Evolutionary conservation across 148 eudicot genomes (phyloP), one percentile per base, ranked within the genome.

Genomic region (Rhododendron ferrugineum): DNA sequence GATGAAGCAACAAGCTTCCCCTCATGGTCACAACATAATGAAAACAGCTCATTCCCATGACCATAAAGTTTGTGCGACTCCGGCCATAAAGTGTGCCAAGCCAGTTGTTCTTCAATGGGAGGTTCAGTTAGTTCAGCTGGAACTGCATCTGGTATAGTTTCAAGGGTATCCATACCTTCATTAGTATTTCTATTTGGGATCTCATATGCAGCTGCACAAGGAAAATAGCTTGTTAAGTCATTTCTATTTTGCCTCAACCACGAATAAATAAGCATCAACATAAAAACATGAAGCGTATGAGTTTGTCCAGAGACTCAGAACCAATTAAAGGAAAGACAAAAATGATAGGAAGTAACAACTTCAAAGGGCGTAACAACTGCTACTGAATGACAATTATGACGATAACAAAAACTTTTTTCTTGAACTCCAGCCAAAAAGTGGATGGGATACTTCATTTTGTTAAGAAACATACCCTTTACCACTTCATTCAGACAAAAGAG

Each of bases 11-110:
- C 95, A 85, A 97, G 93, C 88, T 90, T 92, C 78, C 99, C 99
- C 76, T 86, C 89, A 82, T 94, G 95, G 89, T 94, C 92, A 85
- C 97, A 91, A 88, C 98, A 95, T 44, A 97, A 50, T 84, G 99
- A 92, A 87, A 93, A 97, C 50, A 95, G 84, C 85, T 97, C 99
- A 92, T 97, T 95, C 56, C 99, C 99, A 87, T 97, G 99, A 64
- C 98, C 99, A 56, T 97, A 97, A 73, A 96, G 98, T 85, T 96
- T 97, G 92, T 95, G 98, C 0, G 98, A 90, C 85, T 95, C 99
- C 0, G 98, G 98, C 99, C 99, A 97, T 80, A 95, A 88, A 78
- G 99, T 97, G 87, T 97, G 93, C 95, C 95, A 97, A 84, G 95
- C 90, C 62, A 97, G 86, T 90, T 97, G 99, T 80, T 96, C 99